Evolutionary conservation across 352 stramenopile genomes (phyloP).

Genomic region (Phytophthora meadii): DNA sequence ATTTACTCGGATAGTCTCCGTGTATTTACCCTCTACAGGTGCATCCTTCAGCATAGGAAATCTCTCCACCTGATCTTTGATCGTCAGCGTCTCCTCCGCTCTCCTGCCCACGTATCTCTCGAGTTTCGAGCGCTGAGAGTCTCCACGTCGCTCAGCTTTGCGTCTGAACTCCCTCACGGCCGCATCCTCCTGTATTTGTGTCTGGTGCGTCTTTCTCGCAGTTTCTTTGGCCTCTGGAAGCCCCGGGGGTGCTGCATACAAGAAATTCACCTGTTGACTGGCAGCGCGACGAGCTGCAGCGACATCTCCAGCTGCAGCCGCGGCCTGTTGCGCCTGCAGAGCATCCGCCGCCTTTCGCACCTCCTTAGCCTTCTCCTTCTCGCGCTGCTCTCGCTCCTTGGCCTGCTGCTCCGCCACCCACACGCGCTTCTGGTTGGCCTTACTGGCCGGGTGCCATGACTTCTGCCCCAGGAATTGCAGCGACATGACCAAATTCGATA

Average conservation of each 20-base stretch:
- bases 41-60: conserved; percentile 92
- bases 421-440: conserved; percentile 86
- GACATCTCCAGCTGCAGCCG: conserved; percentile 59
- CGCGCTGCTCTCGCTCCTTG: conserved; percentile 49
- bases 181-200: conserved; percentile 58
- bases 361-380: conserved; percentile 72
- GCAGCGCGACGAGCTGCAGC: conserved; percentile 50
- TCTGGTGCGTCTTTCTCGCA: conserved; percentile 41
- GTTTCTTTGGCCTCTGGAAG: conserved; percentile 49
- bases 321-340: conserved; percentile 64
- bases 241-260: conserved; percentile 78
- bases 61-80: conserved; percentile 86
- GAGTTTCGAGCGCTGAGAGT: conserved; percentile 56
- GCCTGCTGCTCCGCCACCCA: conserved; percentile 86
- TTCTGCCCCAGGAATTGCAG: conserved; percentile 88
- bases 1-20: conserved; percentile 82
- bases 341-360: conserved; percentile 67
- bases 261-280: conserved; percentile 72
- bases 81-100: conserved; percentile 74
- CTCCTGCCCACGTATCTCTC: conserved; percentile 78
- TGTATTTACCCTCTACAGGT: conserved; percentile 87
- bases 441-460: conserved; percentile 78
- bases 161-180: conserved; percentile 72
- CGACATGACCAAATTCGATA: conserved; percentile 39
- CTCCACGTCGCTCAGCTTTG: conserved; percentile 53